Evolutionary conservation across 1,284 basidiomycete genomes (phyloP).

Genomic region (Neotropicomus parvogracilis): DNA sequence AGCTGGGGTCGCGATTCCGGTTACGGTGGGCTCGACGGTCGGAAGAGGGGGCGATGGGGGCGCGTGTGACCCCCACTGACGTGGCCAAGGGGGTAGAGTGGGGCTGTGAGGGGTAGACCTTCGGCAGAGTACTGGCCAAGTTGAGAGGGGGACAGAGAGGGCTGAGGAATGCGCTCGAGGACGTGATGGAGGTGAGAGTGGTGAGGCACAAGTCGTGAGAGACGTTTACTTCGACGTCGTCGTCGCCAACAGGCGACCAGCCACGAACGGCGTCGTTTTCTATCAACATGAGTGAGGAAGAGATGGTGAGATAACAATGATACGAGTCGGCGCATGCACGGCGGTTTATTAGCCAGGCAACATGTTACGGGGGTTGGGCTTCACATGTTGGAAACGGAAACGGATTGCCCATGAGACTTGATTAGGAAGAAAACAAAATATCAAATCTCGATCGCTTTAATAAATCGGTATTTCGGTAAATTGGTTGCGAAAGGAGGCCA

Average conservation of each 20-base stretch:
- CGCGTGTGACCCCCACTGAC: not conserved
- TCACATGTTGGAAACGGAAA: slow-evolving; percentile 11
- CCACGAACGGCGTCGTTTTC: slow-evolving; percentile 17
- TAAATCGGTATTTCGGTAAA: not conserved
- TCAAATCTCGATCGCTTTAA: slow-evolving; percentile 1
- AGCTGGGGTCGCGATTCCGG: slow-evolving; percentile 46
- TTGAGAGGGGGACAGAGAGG: slow-evolving; percentile 20
- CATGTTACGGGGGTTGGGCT: not conserved
- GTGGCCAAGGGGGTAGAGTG: not conserved
- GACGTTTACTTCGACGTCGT: slow-evolving; percentile 30
- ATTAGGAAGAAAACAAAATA: not conserved
- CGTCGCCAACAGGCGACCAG: slow-evolving; percentile 29
- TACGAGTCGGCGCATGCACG: not conserved
- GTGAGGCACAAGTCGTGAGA: slow-evolving; percentile 17
- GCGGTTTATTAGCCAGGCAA: slow-evolving; percentile 11
- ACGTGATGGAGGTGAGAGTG: slow-evolving; percentile 9
- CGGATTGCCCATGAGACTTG: slow-evolving; percentile 1
- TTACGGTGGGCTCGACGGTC: slow-evolving; percentile 34
- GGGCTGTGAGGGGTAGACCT: not conserved
- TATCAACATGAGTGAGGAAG: slow-evolving; percentile 9
- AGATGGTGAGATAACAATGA: slow-evolving; percentile 1
- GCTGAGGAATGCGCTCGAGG: slow-evolving; percentile 7
- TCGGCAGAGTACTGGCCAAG: not conserved
- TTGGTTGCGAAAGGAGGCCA: too few species aligned
- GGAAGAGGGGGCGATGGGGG: slow-evolving; percentile 28